Evolutionary conservation across 1,284 basidiomycete genomes (phyloP), one percentile per base, ranked within the genome.

Genomic region (Moesziomyces sp.): DNA sequence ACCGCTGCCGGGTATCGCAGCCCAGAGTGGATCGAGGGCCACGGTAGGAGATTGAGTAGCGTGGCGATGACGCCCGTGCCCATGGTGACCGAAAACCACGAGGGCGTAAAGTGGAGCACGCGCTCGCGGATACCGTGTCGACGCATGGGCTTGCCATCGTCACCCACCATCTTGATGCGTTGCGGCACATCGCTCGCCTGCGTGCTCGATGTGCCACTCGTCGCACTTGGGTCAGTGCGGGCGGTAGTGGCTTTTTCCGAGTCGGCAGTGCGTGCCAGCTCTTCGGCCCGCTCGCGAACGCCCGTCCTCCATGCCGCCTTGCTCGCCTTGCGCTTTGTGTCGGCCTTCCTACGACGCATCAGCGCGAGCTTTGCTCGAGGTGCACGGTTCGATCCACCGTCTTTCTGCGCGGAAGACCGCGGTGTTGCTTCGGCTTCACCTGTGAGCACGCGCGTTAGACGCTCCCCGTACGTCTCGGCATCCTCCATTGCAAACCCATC

Each of bases 81-180:
- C 75, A 77, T 77, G 5, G 64, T 72, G 23, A 79, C 78, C 13
- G 58, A 58, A 52, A 80, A 80, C 78, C 78, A 80, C 6, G 74
- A 77, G 5, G 78, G 75, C 1, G 76, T 77, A 43, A 79, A 74
- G 46, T 78, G 76, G 4, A 77, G 64, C 19, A 77, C 65, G 5
- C 76, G 61, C 23, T 75, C 68, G 26, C 58, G 59, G 58, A 77
- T 60, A 7, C 74, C 74, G 9, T 55, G 43, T 16, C 71, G 50
- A 18, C 58, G 60, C 54, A 74, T 62, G 8, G 70, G 70, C 40
- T 73, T 73, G 44, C 64, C 70, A n/a, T 73, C 70, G 46, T 62
- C 56, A 3, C 64, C 70, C 7, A 62, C 59, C 33, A 73, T 54
- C 57, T 60, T 58, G 59, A 73, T 73, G 10, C 65, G 47, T 19